Conservation (phyloP, 176 grass and related monocot genomes). For the Chrysopogon serrulatus region DNA sequence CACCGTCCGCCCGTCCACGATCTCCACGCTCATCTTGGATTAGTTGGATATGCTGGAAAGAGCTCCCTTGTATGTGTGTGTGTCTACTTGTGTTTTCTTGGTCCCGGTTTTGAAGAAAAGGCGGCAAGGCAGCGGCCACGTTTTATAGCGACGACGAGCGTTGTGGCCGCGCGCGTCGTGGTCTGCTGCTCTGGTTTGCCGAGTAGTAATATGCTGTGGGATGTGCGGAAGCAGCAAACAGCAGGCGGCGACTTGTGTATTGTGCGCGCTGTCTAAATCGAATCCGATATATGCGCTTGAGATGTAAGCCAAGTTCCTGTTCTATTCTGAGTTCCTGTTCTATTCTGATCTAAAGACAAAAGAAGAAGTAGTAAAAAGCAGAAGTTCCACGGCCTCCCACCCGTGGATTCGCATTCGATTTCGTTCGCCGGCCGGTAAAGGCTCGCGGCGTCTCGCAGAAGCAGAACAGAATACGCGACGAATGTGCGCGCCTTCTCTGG, state of each 20-base stretch:
- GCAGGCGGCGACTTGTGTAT: background rate
- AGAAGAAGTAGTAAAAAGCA: background rate
- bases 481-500: background rate
- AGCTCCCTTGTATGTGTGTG: background rate
- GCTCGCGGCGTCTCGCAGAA: background rate
- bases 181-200: background rate
- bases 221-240: background rate
- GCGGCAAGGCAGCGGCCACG: background rate
- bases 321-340: too few species aligned
- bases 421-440: background rate
- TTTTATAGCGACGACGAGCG: slow-evolving; percentile 25
- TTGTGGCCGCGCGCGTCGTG: background rate
- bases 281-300: background rate
- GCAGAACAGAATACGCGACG: background rate
- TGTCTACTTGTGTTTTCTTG: background rate
- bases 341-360: too few species aligned
- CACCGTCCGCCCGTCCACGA: slow-evolving; percentile 55
- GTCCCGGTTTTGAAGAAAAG: slow-evolving; percentile 5
- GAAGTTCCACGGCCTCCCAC: background rate
- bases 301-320: slow-evolving; percentile 34
- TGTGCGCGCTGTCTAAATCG: background rate
- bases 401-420: slow-evolving; percentile 22
- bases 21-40: slow-evolving; percentile 71
- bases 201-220: slow-evolving; percentile 9
- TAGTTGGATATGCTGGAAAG: too few species aligned